Percentiles rank a stretch among this genome's conserved stretches.
phyloP scores from a whole-genome alignment of 2,329 filamentous ascomycete genomes.

The Thermomyces lanuginosus region DNA sequence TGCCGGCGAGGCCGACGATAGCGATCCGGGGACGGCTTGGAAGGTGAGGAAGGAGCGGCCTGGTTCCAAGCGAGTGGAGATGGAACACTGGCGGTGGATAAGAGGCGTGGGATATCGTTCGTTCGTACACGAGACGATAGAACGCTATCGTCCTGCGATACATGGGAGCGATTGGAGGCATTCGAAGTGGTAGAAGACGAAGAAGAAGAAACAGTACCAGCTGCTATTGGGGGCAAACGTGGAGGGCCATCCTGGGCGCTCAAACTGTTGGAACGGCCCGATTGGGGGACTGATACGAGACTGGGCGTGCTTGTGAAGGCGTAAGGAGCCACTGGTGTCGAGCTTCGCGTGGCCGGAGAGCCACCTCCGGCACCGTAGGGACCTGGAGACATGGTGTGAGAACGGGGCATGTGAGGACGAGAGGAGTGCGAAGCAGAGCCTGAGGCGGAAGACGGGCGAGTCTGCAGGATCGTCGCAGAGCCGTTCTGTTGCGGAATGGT shows the following conservation, averaged over 20 bases:
- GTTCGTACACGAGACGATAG: slow-evolving; percentile 24
- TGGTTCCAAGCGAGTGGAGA: slow-evolving; percentile 34
- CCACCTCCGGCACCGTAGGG: slow-evolving; percentile 23
- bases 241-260: slow-evolving; percentile 34
- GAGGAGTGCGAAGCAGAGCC: slow-evolving; percentile 19
- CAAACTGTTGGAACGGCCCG: slow-evolving; percentile 15
- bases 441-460: slow-evolving; percentile 49
- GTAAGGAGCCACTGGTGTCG: slow-evolving; percentile 62
- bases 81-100: slow-evolving; percentile 35
- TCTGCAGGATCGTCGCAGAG: slow-evolving; percentile 55
- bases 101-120: slow-evolving; percentile 24
- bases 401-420: slow-evolving; percentile 24
- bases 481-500: slow-evolving; percentile 60
- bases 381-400: slow-evolving; percentile 25
- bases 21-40: slow-evolving; percentile 61
- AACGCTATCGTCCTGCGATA: slow-evolving; percentile 35
- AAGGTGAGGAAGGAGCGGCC: slow-evolving; percentile 36
- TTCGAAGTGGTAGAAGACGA: slow-evolving; percentile 34
- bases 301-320: slow-evolving; percentile 58
- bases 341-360: slow-evolving; percentile 34
- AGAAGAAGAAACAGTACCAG: slow-evolving; percentile 39
- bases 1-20: slow-evolving; percentile 55
- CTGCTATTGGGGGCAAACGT: slow-evolving; percentile 31
- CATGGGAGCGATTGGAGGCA: slow-evolving; percentile 28
- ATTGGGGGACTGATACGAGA: slow-evolving; percentile 39